Percentiles rank a stretch among this genome's conserved stretches.
Conservation (phyloP, 257 asterid genomes). For the Nicotiana undulata region DNA sequence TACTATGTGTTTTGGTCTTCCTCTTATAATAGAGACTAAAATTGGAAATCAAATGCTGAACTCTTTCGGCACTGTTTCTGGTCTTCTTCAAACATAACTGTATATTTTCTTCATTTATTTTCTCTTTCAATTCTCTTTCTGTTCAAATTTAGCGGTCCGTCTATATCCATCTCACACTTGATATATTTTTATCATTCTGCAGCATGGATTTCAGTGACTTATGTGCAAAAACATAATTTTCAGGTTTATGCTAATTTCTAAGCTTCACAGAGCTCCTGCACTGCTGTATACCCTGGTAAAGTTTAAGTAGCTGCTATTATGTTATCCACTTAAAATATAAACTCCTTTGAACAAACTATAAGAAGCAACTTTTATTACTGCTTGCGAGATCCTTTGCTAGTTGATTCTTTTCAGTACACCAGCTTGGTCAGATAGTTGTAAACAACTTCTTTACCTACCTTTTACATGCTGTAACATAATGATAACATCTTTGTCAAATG, state of each 20-base stretch:
- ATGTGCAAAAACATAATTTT: slow-evolving; percentile 5
- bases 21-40: neutral
- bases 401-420: neutral
- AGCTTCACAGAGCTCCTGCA: slow-evolving; percentile 78
- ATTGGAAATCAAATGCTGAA: neutral
- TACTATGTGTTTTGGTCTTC: neutral
- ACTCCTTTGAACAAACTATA: neutral
- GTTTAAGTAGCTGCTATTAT: slow-evolving; percentile 15
- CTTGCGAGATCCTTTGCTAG: neutral
- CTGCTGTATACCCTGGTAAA: slow-evolving; percentile 92
- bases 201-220: neutral
- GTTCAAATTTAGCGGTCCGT: neutral
- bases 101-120: neutral
- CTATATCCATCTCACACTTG: neutral
- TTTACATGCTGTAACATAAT: neutral
- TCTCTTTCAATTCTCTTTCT: neutral
- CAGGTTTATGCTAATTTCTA: slow-evolving; percentile 96
- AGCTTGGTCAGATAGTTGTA: neutral
- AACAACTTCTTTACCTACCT: neutral
- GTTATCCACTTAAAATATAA: slow-evolving; percentile 4
- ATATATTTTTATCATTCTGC: neutral
- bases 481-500: neutral
- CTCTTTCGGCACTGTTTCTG: neutral
- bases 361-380: neutral
- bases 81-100: neutral